Base-by-base conservation (phyloP, 345 rosid genomes). In the Rhodamnia argentea region DNA sequence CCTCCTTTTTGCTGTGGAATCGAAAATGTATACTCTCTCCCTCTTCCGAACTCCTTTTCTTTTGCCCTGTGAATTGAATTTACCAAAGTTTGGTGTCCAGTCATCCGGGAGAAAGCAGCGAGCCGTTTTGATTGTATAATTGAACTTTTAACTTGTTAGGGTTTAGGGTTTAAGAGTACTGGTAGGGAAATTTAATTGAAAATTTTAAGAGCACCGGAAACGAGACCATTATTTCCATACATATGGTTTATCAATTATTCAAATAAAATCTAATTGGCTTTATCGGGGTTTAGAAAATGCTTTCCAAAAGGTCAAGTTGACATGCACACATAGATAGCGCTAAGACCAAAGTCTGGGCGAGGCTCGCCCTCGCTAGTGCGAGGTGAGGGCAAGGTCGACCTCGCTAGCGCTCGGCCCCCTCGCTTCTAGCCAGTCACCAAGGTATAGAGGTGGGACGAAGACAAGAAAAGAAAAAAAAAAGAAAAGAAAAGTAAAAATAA, bases 11-110 rank as follows among this genome's bases (percentile, higher is more conserved):
- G 42, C 75, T 62, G 8, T 15, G 22, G 75, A 62, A 62, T 15
- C 6, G 75, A 62, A 29, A 62, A 62, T 1, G 75, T 7, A 29
- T 18, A 3, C 42, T 62, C 70, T 5, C 23, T 6, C 4, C 75
- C 32, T 15, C 4, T 62, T 29, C 40, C 42, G 75, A 62, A 0
- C 14, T 15, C 0, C 9, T 29, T 3, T n/a, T n/a, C 14, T 62
- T 59, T 27, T 14, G 0, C 11, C 5, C 16, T 27, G 74, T 6
- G 40, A 60, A 13, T 0, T 27, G 15, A 62, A 14, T 15, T 62
- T 29, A 62, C 75, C 23, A 62, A 29, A 62, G 40, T 14, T 14
- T 27, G 40, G 14, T 29, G 75, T 62, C 75, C 27, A 62, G 75
- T 27, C 20, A 7, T 62, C 75, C 75, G 7, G 22, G 20, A 62